Evolutionary conservation across 148 eudicot genomes (phyloP).

Genomic region (Bassia scoparia): DNA sequence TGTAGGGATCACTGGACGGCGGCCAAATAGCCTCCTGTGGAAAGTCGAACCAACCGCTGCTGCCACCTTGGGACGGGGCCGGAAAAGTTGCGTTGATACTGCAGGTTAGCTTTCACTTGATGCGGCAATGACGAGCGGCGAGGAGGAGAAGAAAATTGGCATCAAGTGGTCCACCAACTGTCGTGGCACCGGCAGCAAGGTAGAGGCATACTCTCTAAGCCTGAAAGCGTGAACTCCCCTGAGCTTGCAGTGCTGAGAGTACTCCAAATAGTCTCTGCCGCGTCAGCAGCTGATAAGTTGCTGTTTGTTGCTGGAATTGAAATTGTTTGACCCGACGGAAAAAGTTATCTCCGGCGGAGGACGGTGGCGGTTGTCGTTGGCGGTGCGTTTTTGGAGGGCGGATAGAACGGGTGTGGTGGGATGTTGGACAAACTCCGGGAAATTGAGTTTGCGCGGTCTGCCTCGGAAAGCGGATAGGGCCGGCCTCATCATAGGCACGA

Average conservation of each 20-base stretch:
- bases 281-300: neutral
- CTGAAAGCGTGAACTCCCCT: conserved; percentile 29
- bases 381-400: conserved; percentile 14
- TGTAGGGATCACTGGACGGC: conserved; percentile 24
- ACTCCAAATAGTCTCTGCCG: conserved; percentile 51
- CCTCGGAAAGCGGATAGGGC: conserved; percentile 70
- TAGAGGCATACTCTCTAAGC: conserved; percentile 37
- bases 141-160: conserved; percentile 19
- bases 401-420: conserved; percentile 12
- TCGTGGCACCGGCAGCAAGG: conserved; percentile 32
- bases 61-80: conserved; percentile 14
- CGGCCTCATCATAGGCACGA: conserved; percentile 65
- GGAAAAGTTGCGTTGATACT: conserved; percentile 31
- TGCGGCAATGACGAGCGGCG: conserved; percentile 25
- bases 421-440: conserved; percentile 55
- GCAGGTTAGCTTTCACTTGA: conserved; percentile 12
- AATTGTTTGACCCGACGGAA: conserved; percentile 14
- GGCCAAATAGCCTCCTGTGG: conserved; percentile 40
- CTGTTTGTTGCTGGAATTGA: conserved; percentile 13
- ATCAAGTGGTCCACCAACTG: conserved; percentile 22
- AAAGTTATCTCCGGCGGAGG: neutral
- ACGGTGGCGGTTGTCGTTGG: neutral
- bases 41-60: conserved; percentile 23
- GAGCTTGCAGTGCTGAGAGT: conserved; percentile 53
- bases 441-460: conserved; percentile 70